A percentile compares a stretch with the other conserved stretches of the same genome.
Conservation (phyloP, 495 filamentous ascomycete species). For the Xylaria sp. region DNA sequence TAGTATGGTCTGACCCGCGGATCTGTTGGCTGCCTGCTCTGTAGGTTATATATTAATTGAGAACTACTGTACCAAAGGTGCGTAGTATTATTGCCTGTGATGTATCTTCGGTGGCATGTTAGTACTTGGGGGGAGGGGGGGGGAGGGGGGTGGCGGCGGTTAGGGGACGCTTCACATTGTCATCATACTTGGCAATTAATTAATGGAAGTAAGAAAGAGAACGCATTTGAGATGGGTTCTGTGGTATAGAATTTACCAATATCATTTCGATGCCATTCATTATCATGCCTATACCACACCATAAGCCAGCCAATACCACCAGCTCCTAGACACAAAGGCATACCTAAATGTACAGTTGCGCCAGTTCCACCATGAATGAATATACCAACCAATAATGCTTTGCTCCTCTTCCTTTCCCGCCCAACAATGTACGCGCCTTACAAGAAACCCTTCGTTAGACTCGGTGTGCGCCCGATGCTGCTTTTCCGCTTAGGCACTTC, state of each 20-base stretch:
- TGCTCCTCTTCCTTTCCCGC: neutral
- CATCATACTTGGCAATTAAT: neutral
- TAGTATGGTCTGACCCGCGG: neutral
- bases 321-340: neutral
- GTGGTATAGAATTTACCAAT: neutral
- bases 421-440: constrained; percentile 30
- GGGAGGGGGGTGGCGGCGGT: no score
- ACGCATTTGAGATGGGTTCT: neutral
- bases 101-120: neutral
- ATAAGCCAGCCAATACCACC: neutral
- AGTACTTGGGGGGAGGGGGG: neutral
- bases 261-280: neutral
- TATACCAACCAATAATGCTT: constrained; percentile 24
- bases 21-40: neutral
- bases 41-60: neutral
- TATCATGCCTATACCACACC: constrained; percentile 16
- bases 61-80: neutral
- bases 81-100: neutral
- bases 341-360: constrained; percentile 4
- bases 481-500: constrained; percentile 62
- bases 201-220: neutral
- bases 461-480: constrained; percentile 59
- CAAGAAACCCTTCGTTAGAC: constrained; percentile 64
- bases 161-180: neutral
- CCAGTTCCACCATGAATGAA: constrained; percentile 9